Evolutionary conservation across 2,329 filamentous ascomycete genomes (phyloP), one percentile per base, ranked within the genome.

Genomic region (Rhytidhysteron rufulum): DNA sequence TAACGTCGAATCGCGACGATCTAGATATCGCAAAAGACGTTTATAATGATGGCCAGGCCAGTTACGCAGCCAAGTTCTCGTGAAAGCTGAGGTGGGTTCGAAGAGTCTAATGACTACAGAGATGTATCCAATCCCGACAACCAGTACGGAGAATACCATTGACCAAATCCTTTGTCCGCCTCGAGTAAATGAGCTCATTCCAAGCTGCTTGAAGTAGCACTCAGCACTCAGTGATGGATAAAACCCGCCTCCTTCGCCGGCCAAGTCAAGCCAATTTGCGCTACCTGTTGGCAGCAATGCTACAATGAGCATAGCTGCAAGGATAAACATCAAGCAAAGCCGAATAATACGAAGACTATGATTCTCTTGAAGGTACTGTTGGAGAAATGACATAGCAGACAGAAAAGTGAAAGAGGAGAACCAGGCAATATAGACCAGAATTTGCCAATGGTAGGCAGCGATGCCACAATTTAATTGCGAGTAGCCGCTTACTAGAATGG

Each of bases 391-490:
- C 44, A 55, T 48, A 0, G 53, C 48, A 0, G 51, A 45, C 1
- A 54, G 39, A 29, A 51, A 53, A 2, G 50, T 54, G 32, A 56
- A 53, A 3, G 45, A 50, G 9, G 47, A 45, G 31, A 56, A 51
- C 55, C 53, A 55, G 2, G 55, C 49, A 15, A 55, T 31, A 30
- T 47, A 58, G n/a, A 56, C 49, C 44, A 55, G 43, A 17, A 57
- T 53, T 17, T 55, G 49, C 55, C 55, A 57, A 18, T 57, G 53
- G 36, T 59, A 59, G 6, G 52, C 51, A 2, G 49, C 45, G 3
- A 60, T 53, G 0, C 47, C 49, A 21, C 55, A 59, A n/a, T 35
- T 19, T 4, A 58, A 27, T 34, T 57, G 54, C 15, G 51, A 51
- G 37, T 54, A 55, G 1, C 46, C 53, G 20, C 43, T 42, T 9